These are phyloP conservation scores for Deinandra increscens DNA, from an alignment of 129 eudicot genomes.

Conservation along the genomic window DNA sequence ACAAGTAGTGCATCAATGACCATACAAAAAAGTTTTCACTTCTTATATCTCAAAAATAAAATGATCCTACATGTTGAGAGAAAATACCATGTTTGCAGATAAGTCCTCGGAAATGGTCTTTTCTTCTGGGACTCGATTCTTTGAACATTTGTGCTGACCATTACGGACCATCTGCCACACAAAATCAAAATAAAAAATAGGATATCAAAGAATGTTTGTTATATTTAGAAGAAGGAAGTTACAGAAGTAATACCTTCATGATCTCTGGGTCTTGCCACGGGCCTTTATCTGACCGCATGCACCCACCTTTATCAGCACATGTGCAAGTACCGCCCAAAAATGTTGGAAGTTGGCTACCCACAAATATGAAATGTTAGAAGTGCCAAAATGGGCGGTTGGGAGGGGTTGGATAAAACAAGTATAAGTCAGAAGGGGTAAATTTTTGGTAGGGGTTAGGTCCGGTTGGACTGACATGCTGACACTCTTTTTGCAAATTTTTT, in stretches of 20 bases:
- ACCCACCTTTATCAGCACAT: slow-evolving; percentile 91
- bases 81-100: slow-evolving; percentile 36
- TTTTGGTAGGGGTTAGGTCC: not conserved
- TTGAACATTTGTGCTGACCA: slow-evolving; percentile 76
- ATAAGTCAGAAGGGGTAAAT: no score
- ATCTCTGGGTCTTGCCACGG: slow-evolving; percentile 96
- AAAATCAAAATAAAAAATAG: slow-evolving; percentile 17
- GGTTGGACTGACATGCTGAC: not conserved
- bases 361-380: slow-evolving; percentile 9
- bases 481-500: not conserved
- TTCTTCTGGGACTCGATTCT: slow-evolving; percentile 50
- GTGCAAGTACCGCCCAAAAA: slow-evolving; percentile 94
- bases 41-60: not conserved
- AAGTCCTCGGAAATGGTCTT: slow-evolving; percentile 63
- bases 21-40: not conserved
- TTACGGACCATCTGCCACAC: slow-evolving; percentile 72
- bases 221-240: slow-evolving; percentile 4
- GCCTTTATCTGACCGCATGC: slow-evolving; percentile 90
- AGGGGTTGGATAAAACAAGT: no score
- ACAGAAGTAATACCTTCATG: slow-evolving; percentile 59
- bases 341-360: slow-evolving; percentile 78
- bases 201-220: not conserved
- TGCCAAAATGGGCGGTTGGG: not conserved
- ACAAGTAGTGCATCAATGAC: not conserved
- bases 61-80: not conserved